phyloP scores from a whole-genome alignment of 306 rosid genomes.

The Quercus dentata region DNA sequence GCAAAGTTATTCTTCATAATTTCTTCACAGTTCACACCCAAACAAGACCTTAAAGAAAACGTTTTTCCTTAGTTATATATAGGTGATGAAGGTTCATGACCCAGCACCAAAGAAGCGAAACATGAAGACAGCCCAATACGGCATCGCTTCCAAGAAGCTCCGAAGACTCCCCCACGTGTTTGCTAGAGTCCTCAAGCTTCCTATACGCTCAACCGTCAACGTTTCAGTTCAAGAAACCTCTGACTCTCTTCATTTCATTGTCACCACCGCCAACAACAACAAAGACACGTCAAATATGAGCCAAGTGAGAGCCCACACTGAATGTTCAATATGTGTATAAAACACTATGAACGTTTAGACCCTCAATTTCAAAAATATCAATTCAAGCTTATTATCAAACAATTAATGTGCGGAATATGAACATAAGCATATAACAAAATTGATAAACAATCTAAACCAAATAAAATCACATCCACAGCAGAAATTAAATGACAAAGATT shows the following conservation, averaged over 20 bases:
- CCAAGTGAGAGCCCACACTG: conserved; percentile 32
- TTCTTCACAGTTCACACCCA: background rate
- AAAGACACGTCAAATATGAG: background rate
- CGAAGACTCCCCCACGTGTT: conserved; percentile 55
- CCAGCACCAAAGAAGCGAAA: conserved; percentile 23
- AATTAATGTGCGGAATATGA: too few species aligned
- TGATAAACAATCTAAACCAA: too few species aligned
- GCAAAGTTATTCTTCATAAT: background rate
- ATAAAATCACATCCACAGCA: too few species aligned
- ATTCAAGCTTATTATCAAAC: too few species aligned
- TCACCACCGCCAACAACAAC: background rate
- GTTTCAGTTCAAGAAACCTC: conserved; percentile 45
- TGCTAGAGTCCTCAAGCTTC: conserved; percentile 47
- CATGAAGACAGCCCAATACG: conserved; percentile 19
- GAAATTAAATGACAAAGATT: too few species aligned
- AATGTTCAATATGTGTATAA: too few species aligned
- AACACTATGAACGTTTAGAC: too few species aligned
- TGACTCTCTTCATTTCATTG: conserved; percentile 35
- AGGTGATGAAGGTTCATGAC: conserved; percentile 12
- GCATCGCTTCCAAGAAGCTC: conserved; percentile 40
- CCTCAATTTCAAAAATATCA: too few species aligned
- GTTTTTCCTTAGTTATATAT: conserved; percentile 12
- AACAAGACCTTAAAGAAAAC: background rate
- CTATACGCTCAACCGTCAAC: conserved; percentile 38
- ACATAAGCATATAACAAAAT: too few species aligned